Base-by-base conservation (phyloP, 305 asterid species). In the Fraxinus greggii region DNA sequence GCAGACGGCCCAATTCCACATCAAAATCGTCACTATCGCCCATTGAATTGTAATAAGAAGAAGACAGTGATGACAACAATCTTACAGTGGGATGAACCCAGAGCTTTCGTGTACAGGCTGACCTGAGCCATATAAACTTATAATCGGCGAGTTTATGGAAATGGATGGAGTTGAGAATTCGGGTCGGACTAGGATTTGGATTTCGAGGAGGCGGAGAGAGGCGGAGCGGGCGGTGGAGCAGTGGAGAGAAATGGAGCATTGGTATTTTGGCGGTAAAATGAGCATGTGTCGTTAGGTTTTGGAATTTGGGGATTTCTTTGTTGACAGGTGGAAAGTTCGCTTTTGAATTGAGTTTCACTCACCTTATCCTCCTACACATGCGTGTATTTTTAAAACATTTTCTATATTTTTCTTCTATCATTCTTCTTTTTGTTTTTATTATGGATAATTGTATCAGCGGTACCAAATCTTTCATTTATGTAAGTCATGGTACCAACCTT, bases 1-100 rank as follows among this genome's bases (percentile, higher is more conserved):
- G 89, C 77, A 95, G 85, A 2, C 93, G 93, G 23, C 86, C 93
- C 79, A 95, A 84, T 70, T 95, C 98, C 86, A 92, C 89, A 12
- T 90, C 83, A 77, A 89, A 89, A 9, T 92, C 97, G 15, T 86
- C 97, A 35, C 88, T 83, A 76, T 78, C 76, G 86, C 21, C 72
- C 73, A 80, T 38, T 31, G 77, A 90, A 54, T 80, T 80, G 56
- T 69, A 19, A 76, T 87, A 76, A 42, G 87, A 42, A 10, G 72
- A 77, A 32, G 79, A 78, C 36, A 78, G 21, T 6, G 88, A 84
- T 5, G 90, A 87, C 1, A 69, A 45, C 8, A 23, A 21, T 12
- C 54, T n/a, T 7, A 70, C 79, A 2, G 70, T 81, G 26, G 83
- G 86, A 80, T 75, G 83, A 81, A 65, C 72, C 84, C 65, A 67